These are phyloP conservation scores for Bipolaris zeicola DNA, from an alignment of 2,329 filamentous ascomycete species.

Conservation along the genomic window DNA sequence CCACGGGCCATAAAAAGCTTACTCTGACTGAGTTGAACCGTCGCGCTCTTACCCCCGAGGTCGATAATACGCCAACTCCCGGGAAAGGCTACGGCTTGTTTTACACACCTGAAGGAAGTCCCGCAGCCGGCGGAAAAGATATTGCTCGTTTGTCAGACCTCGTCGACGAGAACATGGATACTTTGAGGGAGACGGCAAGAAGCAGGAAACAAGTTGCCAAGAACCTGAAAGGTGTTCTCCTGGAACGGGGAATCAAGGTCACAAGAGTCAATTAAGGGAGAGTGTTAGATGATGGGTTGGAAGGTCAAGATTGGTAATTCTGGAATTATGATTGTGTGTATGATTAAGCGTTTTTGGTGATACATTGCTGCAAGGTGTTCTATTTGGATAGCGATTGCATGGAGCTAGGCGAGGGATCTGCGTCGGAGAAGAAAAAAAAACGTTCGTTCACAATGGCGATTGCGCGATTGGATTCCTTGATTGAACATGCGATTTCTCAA, in stretches of 20 bases:
- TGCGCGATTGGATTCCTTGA: not conserved
- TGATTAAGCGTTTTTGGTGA: conserved; percentile 23
- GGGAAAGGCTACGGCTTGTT: conserved; percentile 44
- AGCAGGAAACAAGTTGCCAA: conserved; percentile 48
- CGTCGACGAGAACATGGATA: conserved; percentile 49
- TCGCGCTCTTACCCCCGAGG: conserved; percentile 39
- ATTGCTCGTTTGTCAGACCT: conserved; percentile 47
- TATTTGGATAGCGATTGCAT: conserved; percentile 19
- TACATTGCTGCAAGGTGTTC: not conserved
- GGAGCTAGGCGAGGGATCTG: not conserved
- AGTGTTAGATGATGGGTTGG: not conserved
- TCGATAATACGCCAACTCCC: conserved; percentile 31
- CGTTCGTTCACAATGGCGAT: not conserved
- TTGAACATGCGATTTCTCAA: not conserved
- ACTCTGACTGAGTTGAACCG: conserved; percentile 40
- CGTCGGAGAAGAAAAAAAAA: not conserved
- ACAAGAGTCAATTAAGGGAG: conserved; percentile 24
- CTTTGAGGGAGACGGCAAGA: conserved; percentile 41
- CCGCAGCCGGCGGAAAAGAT: conserved; percentile 28
- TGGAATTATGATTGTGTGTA: conserved; percentile 25
- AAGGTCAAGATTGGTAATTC: conserved; percentile 2
- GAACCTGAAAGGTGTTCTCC: conserved; percentile 46
- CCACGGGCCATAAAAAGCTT: conserved; percentile 40
- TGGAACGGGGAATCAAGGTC: conserved; percentile 40
- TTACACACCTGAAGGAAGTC: conserved; percentile 41